A percentile compares a stretch with the other conserved stretches of the same genome.
Evolutionary conservation across 2,329 filamentous ascomycete genomes (phyloP).

Genomic region (Setomelanomma holmii): DNA sequence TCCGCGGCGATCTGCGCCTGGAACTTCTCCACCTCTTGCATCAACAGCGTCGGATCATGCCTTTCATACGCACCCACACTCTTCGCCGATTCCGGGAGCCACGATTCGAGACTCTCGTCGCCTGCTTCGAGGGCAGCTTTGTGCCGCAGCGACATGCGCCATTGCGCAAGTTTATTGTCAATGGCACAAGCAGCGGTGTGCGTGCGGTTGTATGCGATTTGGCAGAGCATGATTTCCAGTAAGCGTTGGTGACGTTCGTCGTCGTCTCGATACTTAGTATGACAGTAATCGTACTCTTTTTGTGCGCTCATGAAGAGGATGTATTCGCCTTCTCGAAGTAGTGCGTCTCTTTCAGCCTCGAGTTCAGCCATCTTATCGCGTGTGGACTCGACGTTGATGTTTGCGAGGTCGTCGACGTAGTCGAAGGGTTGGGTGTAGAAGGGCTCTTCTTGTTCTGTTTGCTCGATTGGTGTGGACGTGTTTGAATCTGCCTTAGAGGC

Average conservation of each 20-base stretch:
- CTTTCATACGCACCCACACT: conserved; percentile 4
- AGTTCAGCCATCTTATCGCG: conserved; percentile 15
- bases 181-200: conserved; percentile 23
- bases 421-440: conserved; percentile 31
- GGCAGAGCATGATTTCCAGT: conserved; percentile 29
- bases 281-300: conserved; percentile 32
- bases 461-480: not conserved
- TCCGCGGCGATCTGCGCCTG: conserved; percentile 21
- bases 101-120: conserved; percentile 6
- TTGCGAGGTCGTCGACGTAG: conserved; percentile 25
- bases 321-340: conserved; percentile 32
- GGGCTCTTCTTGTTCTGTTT: conserved; percentile 9
- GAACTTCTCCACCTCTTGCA: conserved; percentile 27
- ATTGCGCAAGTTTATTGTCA: conserved; percentile 22
- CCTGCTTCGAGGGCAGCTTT: conserved; percentile 19
- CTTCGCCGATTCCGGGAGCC: conserved; percentile 16
- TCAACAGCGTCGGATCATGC: conserved; percentile 24
- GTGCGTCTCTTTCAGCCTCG: conserved; percentile 15
- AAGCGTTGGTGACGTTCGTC: conserved; percentile 25
- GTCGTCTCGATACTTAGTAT: conserved; percentile 9
- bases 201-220: conserved; percentile 24
- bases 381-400: conserved; percentile 19
- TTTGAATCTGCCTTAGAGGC: not conserved
- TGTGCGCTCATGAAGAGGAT: conserved; percentile 22
- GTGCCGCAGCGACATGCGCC: conserved; percentile 26